Evolutionary conservation across 345 rosid species (phyloP).

Genomic region (Euphorbia tirucalli): DNA sequence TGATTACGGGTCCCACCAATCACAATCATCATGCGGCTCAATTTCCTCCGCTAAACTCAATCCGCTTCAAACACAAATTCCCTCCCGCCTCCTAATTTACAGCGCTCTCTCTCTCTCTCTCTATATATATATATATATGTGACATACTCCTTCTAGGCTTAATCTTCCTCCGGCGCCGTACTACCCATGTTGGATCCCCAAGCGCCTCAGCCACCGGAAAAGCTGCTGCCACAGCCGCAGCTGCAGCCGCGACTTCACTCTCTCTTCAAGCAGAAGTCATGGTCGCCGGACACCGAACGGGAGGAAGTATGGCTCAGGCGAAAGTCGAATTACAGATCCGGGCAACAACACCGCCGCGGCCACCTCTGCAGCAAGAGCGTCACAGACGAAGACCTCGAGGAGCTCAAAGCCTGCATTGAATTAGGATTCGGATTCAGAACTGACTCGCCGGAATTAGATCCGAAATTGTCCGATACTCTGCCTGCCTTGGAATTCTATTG

Average conservation of each 20-base stretch:
- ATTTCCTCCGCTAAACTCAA: background rate
- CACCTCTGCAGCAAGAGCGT: conserved; percentile 51
- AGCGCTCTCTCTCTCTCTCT: too few species aligned
- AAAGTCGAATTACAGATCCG: conserved; percentile 27
- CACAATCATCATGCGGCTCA: background rate
- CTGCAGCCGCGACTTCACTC: conserved; percentile 14
- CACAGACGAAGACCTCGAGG: conserved; percentile 75
- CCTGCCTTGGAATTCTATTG: conserved; percentile 81
- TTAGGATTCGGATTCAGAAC: conserved; percentile 73
- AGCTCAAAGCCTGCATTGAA: conserved; percentile 81
- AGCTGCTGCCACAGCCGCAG: conserved; percentile 17
- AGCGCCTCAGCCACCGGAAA: too few species aligned
- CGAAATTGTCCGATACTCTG: conserved; percentile 54
- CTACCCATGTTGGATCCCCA: conserved; percentile 1
- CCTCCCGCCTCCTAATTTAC: background rate
- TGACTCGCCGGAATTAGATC: conserved; percentile 65
- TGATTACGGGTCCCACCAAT: too few species aligned
- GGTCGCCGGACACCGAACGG: conserved; percentile 75
- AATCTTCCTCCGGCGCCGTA: background rate
- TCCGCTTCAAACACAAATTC: background rate
- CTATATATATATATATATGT: background rate
- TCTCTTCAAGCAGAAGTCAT: conserved; percentile 58
- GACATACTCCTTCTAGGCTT: too few species aligned
- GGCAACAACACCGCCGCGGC: background rate
- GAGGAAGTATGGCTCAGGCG: conserved; percentile 75